Evolutionary conservation across 2,329 filamentous ascomycete species (phyloP), one percentile per base, ranked within the genome.

Genomic region (Penicillium sp.): DNA sequence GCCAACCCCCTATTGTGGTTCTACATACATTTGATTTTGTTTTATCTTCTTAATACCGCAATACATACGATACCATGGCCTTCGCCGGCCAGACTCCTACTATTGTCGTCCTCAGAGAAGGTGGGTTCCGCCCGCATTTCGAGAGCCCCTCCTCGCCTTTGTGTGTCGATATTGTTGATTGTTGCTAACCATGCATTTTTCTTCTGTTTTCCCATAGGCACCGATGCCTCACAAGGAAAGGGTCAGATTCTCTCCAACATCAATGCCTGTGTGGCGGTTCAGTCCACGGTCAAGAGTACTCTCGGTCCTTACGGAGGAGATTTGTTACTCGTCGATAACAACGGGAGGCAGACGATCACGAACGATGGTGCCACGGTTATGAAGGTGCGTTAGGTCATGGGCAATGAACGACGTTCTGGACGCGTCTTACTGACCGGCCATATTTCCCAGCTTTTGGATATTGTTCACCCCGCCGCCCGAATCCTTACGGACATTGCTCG

Each of bases 361-460:
- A 99, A 99, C 81, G 95, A 99, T 83, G 95, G 95, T 75, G 95
- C 95, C 53, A 99, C 95, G 55, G 95, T 98, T 65, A 99, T 99
- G 95, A 98, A 97, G 89, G 91, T 92, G 78, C 70, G 79, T 64
- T 52, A 13, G 9, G 11, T 26, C 23, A 3, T 7, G 47, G 17
- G 7, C 7, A 38, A 15, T 31, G 23, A 21, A 35, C 11, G 11
- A 47, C 15, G 19, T n/a, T 8, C 46, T 7, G 26, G 44, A 45
- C 11, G 7, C 31, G 41, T 19, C 7, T 49, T 50, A 51, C 59
- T 62, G 35, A 63, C 56, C 50, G 54, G 60, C 67, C 52, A 41
- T 68, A 60, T 55, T 48, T 17, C 60, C 46, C 73, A 95, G 92
- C 91, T 99, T 59, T 91, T 99, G 77, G 95, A 99, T 78, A 98